Conservation (phyloP, 495 filamentous ascomycete species). For the Aspergillus homomorphus region DNA sequence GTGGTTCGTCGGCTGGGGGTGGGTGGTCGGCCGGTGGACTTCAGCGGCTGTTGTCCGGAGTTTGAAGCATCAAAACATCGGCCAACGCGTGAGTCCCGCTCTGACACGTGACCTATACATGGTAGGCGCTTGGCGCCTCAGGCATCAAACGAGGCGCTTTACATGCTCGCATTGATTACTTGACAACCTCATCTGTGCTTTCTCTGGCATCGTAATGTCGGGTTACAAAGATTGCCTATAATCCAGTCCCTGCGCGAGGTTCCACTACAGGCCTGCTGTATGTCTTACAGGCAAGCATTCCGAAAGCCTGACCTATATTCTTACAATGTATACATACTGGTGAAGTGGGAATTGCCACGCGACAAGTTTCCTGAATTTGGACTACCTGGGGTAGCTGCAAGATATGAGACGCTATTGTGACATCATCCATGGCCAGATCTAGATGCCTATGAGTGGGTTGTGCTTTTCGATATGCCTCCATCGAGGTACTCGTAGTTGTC, state of each 20-base stretch:
- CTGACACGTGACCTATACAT: constrained; percentile 20
- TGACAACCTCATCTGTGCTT: no score
- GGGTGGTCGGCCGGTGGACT: constrained; percentile 13
- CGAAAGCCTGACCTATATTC: not conserved
- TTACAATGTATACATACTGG: not conserved
- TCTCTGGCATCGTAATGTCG: not conserved
- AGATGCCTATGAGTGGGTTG: not conserved
- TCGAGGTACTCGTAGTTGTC: not conserved
- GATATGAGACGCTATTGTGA: not conserved
- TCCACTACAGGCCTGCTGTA: not conserved
- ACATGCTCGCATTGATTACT: not conserved
- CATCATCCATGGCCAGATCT: not conserved
- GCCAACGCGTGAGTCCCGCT: constrained; percentile 24
- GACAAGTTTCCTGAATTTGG: not conserved
- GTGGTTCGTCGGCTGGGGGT: constrained; percentile 1
- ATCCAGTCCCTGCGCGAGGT: no score
- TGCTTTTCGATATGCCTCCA: not conserved
- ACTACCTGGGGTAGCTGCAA: not conserved
- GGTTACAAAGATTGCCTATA: not conserved
- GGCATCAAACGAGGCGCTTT: not conserved
- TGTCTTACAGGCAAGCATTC: not conserved
- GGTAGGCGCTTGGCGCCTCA: not conserved
- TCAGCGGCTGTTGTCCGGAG: constrained; percentile 14
- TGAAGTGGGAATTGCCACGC: not conserved
- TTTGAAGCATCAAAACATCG: constrained; percentile 29